Conservation (phyloP, 768 basidiomycete species). For the Psilocybe azurescens region DNA sequence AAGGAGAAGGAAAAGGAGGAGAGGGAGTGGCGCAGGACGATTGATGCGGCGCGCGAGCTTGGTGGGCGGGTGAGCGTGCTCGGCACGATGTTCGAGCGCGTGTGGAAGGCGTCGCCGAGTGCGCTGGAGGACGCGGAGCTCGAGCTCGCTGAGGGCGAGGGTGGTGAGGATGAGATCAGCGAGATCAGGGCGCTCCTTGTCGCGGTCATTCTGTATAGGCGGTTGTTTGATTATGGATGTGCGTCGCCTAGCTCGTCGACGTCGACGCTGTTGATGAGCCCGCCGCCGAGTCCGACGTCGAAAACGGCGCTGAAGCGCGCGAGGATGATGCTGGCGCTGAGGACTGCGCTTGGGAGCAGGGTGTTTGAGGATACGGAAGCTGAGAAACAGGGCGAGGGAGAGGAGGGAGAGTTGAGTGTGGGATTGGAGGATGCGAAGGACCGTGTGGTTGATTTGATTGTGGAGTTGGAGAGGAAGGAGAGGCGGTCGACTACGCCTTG, state of each 20-base stretch:
- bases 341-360: constrained; percentile 57
- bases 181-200: constrained; percentile 60
- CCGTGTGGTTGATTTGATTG: constrained; percentile 74
- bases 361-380: constrained; percentile 42
- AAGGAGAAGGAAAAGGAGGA: constrained; percentile 39
- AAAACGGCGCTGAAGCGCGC: constrained; percentile 16
- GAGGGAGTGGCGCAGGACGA: constrained; percentile 49
- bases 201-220: constrained; percentile 65
- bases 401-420: constrained; percentile 62
- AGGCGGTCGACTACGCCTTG: constrained; percentile 11
- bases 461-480: constrained; percentile 44
- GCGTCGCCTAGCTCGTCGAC: constrained; percentile 26
- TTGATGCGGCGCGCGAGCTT: constrained; percentile 66
- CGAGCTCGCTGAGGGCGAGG: constrained; percentile 33
- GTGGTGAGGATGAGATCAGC: constrained; percentile 30
- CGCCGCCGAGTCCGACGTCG: constrained; percentile 53
- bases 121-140: constrained; percentile 13
- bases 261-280: constrained; percentile 55
- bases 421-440: constrained; percentile 77
- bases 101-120: constrained; percentile 42
- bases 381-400: constrained; percentile 27
- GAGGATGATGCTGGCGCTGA: constrained; percentile 43
- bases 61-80: constrained; percentile 62
- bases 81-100: constrained; percentile 59
- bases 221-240: constrained; percentile 48